Evolutionary conservation across 441 rosid species (phyloP).

Genomic region (Raphanus hybrid): DNA sequence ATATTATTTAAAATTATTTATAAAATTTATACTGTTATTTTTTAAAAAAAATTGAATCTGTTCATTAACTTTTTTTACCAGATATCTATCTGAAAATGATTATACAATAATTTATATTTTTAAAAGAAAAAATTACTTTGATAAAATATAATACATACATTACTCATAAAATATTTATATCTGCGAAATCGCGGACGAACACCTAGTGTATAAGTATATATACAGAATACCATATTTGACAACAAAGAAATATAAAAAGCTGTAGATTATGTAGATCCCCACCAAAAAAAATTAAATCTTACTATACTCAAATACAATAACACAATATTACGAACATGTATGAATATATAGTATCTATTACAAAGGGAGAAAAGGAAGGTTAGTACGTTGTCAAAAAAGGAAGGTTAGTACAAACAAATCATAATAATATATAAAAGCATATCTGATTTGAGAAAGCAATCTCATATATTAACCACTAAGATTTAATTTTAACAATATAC

Average conservation of each 20-base stretch:
- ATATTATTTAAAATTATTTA: too few relatives aligned
- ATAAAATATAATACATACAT: too few relatives aligned
- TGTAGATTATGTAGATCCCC: slow-evolving; percentile 10
- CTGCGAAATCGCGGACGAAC: too few relatives aligned
- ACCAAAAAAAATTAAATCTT: slow-evolving; percentile 21
- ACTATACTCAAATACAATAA: not conserved
- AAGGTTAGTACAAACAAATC: slow-evolving; percentile 19
- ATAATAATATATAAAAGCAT: slow-evolving; percentile 29
- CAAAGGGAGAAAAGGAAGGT: not conserved
- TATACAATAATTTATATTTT: too few relatives aligned
- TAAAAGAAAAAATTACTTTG: too few relatives aligned
- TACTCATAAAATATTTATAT: too few relatives aligned
- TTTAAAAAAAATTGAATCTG: too few relatives aligned
- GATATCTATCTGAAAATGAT: too few relatives aligned
- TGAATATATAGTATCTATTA: slow-evolving; percentile 5
- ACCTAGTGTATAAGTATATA: not conserved
- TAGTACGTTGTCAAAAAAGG: too few relatives aligned
- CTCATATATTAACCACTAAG: not conserved
- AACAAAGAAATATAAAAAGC: not conserved
- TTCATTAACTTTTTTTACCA: too few relatives aligned
- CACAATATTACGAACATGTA: not conserved
- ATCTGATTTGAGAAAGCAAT: slow-evolving; percentile 16
- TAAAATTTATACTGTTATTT: too few relatives aligned
- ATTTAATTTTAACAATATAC: slow-evolving; percentile 1
- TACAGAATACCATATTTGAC: not conserved